Conservation (phyloP, 1,139 yeast species). For the Suhomyces wounanorum region DNA sequence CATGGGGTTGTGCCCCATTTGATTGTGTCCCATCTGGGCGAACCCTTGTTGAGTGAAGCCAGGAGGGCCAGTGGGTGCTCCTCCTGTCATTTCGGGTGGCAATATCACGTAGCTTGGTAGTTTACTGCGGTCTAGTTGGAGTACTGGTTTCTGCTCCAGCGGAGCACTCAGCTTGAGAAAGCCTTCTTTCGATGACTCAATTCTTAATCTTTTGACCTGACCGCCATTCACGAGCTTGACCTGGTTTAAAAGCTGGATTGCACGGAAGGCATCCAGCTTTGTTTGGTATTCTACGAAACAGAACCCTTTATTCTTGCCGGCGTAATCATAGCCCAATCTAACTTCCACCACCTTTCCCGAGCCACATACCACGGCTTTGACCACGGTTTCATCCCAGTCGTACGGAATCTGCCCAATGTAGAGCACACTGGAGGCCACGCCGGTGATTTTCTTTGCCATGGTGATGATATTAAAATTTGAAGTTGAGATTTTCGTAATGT, state of each 20-base stretch:
- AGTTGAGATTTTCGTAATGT: background rate
- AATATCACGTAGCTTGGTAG: conserved; percentile 57
- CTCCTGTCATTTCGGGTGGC: conserved; percentile 46
- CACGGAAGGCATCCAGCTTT: conserved; percentile 55
- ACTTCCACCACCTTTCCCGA: conserved; percentile 65
- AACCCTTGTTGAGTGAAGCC: conserved; percentile 4
- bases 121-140: conserved; percentile 43
- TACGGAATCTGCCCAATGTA: conserved; percentile 66
- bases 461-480: background rate
- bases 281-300: conserved; percentile 60
- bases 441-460: conserved; percentile 6
- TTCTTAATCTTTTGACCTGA: conserved; percentile 44
- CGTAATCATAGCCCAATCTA: conserved; percentile 60
- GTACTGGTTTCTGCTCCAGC: conserved; percentile 37
- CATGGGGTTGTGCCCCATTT: conserved; percentile 2
- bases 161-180: conserved; percentile 33
- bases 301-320: conserved; percentile 65
- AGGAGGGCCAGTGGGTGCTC: background rate
- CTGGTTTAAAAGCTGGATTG: conserved; percentile 44
- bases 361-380: conserved; percentile 63
- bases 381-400: conserved; percentile 61
- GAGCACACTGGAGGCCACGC: conserved; percentile 21
- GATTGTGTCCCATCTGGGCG: conserved; percentile 1
- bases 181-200: conserved; percentile 65
- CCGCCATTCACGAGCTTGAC: conserved; percentile 41